phyloP scores from a whole-genome alignment of 2,329 filamentous ascomycete genomes.

The Lojkania enalia region DNA sequence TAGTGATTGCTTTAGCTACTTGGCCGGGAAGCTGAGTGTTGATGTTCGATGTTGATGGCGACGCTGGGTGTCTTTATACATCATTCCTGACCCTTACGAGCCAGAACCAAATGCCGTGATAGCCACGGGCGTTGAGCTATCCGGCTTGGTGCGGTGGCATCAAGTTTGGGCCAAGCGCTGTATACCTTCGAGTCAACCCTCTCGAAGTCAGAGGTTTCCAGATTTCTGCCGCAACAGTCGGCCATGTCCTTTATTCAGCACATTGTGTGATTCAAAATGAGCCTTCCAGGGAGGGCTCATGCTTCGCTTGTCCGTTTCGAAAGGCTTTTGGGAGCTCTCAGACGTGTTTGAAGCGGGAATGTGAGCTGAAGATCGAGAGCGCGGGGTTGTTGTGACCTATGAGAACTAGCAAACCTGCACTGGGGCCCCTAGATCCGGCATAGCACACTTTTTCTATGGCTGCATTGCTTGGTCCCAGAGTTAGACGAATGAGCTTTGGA shows the following conservation, averaged over 20 bases:
- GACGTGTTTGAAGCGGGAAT: conserved; percentile 5
- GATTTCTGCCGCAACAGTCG: neutral
- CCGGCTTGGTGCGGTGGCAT: conserved; percentile 22
- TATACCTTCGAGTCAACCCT: conserved; percentile 10
- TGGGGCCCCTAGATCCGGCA: conserved; percentile 2
- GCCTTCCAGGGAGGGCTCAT: conserved; percentile 9
- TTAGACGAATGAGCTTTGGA: neutral
- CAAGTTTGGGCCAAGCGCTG: conserved; percentile 38
- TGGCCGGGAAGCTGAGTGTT: conserved; percentile 41
- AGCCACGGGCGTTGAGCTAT: neutral
- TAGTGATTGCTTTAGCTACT: conserved; percentile 39
- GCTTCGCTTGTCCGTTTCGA: conserved; percentile 21
- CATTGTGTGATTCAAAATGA: conserved; percentile 31
- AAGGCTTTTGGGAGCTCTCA: conserved; percentile 15
- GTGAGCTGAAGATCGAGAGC: too few relatives aligned
- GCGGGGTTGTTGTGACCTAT: conserved; percentile 11
- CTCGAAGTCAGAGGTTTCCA: neutral
- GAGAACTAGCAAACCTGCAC: conserved; percentile 3
- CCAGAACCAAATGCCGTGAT: neutral
- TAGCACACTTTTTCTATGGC: conserved; percentile 11
- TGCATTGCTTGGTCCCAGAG: neutral
- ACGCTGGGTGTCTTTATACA: conserved; percentile 33
- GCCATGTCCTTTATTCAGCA: conserved; percentile 17
- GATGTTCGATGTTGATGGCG: conserved; percentile 31
- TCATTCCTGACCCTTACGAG: neutral